Percentiles rank a stretch among this genome's conserved stretches.
Conservation (phyloP, 2,329 filamentous ascomycete species). For the Graphilbum fragrans region DNA sequence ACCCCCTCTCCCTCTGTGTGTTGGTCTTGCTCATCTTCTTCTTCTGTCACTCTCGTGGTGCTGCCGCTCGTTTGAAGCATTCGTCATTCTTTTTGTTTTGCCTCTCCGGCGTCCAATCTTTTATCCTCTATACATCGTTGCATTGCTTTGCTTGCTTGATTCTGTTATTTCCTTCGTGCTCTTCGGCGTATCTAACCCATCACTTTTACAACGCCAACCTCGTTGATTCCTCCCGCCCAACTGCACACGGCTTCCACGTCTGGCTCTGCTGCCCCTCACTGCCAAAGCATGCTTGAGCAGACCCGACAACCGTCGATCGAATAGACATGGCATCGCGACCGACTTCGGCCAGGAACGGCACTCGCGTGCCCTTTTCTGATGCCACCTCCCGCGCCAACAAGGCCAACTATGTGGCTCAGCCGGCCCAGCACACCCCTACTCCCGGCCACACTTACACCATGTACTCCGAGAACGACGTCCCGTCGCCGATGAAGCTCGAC, state of each 20-base stretch:
- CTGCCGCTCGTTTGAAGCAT: background rate
- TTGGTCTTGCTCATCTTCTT: background rate
- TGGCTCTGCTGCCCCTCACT: background rate
- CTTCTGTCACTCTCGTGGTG: background rate
- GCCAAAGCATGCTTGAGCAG: constrained; percentile 5
- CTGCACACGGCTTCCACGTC: too few species aligned
- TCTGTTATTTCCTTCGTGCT: background rate
- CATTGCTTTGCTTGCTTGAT: background rate
- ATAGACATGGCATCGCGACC: constrained; percentile 14
- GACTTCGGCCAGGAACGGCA: constrained; percentile 7
- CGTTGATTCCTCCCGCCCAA: too few species aligned
- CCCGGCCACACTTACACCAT: background rate
- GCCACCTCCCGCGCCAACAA: constrained; percentile 17
- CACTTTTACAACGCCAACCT: background rate
- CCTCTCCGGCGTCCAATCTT: background rate
- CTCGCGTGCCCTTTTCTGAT: constrained; percentile 18
- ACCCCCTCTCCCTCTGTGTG: background rate
- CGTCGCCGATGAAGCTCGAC: background rate
- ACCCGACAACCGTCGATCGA: background rate
- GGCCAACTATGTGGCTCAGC: background rate
- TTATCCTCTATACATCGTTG: background rate
- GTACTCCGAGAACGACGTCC: constrained; percentile 4
- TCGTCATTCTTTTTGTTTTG: background rate
- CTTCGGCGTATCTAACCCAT: background rate
- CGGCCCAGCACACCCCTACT: constrained; percentile 6